Evolutionary conservation across 2,329 filamentous ascomycete genomes (phyloP).

Genomic region (Fusarium sp.): DNA sequence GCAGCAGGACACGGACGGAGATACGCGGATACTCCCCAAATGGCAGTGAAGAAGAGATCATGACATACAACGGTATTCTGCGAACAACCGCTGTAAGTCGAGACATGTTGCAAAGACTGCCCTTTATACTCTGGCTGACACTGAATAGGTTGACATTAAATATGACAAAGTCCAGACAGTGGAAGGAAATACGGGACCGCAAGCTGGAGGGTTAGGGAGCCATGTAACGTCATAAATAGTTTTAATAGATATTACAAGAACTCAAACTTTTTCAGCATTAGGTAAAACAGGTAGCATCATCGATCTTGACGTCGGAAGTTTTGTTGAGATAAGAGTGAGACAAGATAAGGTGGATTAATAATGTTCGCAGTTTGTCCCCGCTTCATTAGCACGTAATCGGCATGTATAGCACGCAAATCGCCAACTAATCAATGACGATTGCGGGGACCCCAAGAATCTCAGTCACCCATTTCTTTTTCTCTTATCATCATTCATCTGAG

Average conservation of each 20-base stretch:
- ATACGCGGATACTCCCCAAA: slow-evolving; percentile 35
- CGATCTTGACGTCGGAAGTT: background rate
- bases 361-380: slow-evolving; percentile 2
- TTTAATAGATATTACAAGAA: too few species aligned
- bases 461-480: background rate
- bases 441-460: background rate
- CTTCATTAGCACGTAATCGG: slow-evolving; percentile 8
- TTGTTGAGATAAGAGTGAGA: background rate
- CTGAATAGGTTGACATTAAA: too few species aligned
- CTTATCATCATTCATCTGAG: background rate
- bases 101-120: too few species aligned
- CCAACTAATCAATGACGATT: slow-evolving; percentile 15
- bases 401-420: background rate
- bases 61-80: slow-evolving; percentile 22
- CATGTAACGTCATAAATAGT: too few species aligned
- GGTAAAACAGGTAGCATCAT: too few species aligned
- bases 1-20: slow-evolving; percentile 20
- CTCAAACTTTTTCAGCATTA: too few species aligned
- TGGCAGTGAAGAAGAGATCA: slow-evolving; percentile 40
- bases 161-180: too few species aligned
- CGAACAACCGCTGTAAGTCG: too few species aligned
- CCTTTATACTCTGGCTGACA: too few species aligned
- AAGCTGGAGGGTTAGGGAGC: too few species aligned
- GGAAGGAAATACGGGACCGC: too few species aligned
- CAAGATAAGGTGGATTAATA: slow-evolving; percentile 19